Conservation (phyloP, 2,329 filamentous ascomycete genomes). For the Hypoxylon sp. region DNA sequence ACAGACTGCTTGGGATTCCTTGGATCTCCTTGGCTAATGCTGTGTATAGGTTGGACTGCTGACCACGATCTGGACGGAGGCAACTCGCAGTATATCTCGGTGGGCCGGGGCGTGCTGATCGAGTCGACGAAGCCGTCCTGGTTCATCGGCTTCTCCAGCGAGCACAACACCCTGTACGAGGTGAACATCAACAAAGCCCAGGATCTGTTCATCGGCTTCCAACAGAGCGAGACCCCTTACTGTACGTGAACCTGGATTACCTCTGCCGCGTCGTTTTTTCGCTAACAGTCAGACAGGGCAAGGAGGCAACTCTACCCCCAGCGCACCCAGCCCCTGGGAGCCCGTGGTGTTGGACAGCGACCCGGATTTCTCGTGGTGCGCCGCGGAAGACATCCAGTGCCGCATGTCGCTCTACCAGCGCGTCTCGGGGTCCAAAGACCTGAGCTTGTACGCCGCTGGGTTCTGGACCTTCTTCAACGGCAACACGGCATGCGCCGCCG, state of each 20-base stretch:
- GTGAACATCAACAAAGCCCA: slow-evolving; percentile 61
- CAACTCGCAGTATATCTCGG: slow-evolving; percentile 56
- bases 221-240: slow-evolving; percentile 63
- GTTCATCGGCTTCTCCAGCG: slow-evolving; percentile 65
- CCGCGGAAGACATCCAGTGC: slow-evolving; percentile 29
- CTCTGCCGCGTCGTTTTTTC: not conserved
- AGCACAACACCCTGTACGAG: slow-evolving; percentile 66
- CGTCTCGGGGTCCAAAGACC: slow-evolving; percentile 21
- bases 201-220: slow-evolving; percentile 59
- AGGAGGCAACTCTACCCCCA: slow-evolving; percentile 19
- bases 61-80: slow-evolving; percentile 65
- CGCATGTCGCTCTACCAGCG: slow-evolving; percentile 44
- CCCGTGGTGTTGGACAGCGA: slow-evolving; percentile 32
- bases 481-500: slow-evolving; percentile 27
- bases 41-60: slow-evolving; percentile 52
- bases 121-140: slow-evolving; percentile 63
- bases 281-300: slow-evolving; percentile 20
- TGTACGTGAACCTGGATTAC: slow-evolving; percentile 32
- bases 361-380: slow-evolving; percentile 43
- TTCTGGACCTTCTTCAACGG: slow-evolving; percentile 46
- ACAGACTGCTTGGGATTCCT: slow-evolving; percentile 28
- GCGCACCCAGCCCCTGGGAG: slow-evolving; percentile 24
- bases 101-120: slow-evolving; percentile 61
- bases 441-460: slow-evolving; percentile 40
- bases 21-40: slow-evolving; percentile 17